Base-by-base conservation (phyloP, 2,329 filamentous ascomycete genomes). In the Aureobasidium mangrovei region DNA sequence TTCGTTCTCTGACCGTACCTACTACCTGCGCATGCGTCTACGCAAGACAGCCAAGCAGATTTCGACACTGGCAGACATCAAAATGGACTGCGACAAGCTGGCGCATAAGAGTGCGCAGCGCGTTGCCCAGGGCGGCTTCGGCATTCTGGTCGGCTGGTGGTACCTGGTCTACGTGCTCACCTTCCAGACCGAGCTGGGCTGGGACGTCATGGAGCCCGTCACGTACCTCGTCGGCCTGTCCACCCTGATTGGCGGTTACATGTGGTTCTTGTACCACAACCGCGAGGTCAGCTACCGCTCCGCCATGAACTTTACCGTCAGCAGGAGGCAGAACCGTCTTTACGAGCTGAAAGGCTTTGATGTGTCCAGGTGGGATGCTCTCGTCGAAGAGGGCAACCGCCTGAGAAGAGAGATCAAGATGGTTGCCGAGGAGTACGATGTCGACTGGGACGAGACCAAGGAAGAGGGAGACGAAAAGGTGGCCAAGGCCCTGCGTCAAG, bases 231-330 rank as follows among this genome's bases (percentile, higher is more conserved):
- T 87, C 2, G 87, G 89, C n/a, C 75, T 96, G 59, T 82, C 84
- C 0, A 90, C 86, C 9, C 81, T 95, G 64, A 94, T 95, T 74
- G 85, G 85, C 6, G 91, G 89, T 60, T 96, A 96, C 64, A 75
- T 95, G 53, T 96, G 89, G 88, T 95, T 96, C 67, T 74, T 95
- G 9, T 95, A 91, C 70, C 88, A 95, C 73, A 94, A 91, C 71
- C 82, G 87, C 24, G 90, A 95, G 70, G 83, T 95, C 8, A 88
- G 82, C 60, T 95, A 95, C 74, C 84, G 86, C 61, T 85, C 85
- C 2, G 89, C 91, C 29, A 82, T 95, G 72, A 91, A 94, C 67
- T 78, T 94, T 53, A 95, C 91, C 5, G 86, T 95, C 36, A 88
- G 82, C 36, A 78, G 83, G 35, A 80, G 90, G 4, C 90, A 95